phyloP scores from a whole-genome alignment of 2,329 filamentous ascomycete species.

The Sporothrix sp. region DNA sequence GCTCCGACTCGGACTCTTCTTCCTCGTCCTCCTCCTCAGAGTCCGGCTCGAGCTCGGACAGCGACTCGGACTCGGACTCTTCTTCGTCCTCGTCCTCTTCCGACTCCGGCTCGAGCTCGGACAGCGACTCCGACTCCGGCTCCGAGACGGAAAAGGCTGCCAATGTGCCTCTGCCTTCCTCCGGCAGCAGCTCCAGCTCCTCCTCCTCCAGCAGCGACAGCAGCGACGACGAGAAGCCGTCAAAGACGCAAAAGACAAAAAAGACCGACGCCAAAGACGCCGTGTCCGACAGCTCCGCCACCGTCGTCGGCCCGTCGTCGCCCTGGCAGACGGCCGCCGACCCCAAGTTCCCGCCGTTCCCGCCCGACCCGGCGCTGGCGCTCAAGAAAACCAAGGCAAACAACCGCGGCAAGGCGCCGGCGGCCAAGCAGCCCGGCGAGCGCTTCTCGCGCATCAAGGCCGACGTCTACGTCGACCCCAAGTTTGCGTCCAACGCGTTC shows the following conservation, averaged over 20 bases:
- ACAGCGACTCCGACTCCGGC: conserved; percentile 17
- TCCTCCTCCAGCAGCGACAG: conserved; percentile 10
- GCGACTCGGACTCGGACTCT: conserved; percentile 14
- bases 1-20: conserved; percentile 4
- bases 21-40: conserved; percentile 17
- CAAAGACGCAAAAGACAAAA: conserved; percentile 13
- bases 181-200: conserved; percentile 18
- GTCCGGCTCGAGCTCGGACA: conserved; percentile 17
- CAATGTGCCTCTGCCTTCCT: conserved; percentile 26
- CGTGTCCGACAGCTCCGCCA: conserved; percentile 35
- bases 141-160: conserved; percentile 21
- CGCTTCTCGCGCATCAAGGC: conserved; percentile 71
- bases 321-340: conserved; percentile 31
- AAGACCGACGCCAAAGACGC: conserved; percentile 11
- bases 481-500: conserved; percentile 70
- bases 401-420: conserved; percentile 36
- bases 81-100: conserved; percentile 5
- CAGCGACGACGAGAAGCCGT: conserved; percentile 10
- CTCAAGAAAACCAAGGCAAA: conserved; percentile 23
- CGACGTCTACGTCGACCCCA: conserved; percentile 57
- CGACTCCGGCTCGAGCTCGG: conserved; percentile 5
- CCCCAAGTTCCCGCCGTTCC: conserved; percentile 38
- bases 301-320: conserved; percentile 43
- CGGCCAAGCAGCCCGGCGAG: conserved; percentile 46
- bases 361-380: conserved; percentile 35